These are phyloP conservation scores for Ambrosia hybrid DNA, from an alignment of 140 eudicot species.

Conservation along the genomic window DNA sequence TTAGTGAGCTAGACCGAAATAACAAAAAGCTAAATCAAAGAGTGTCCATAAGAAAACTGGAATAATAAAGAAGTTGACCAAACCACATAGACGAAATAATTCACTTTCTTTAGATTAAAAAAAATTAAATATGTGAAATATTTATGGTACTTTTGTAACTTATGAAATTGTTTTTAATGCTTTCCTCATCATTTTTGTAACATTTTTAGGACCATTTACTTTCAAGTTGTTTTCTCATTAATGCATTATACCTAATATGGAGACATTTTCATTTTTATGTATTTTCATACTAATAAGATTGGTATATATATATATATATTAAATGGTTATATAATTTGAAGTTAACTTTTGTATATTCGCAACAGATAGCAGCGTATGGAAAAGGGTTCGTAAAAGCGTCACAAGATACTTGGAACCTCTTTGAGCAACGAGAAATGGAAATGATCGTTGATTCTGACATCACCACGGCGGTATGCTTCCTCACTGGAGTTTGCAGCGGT, in stretches of 20 bases:
- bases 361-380: slow-evolving; percentile 93
- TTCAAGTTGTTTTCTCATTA: neutral
- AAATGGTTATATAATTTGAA: neutral
- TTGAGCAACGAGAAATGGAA: slow-evolving; percentile 66
- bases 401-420: slow-evolving; percentile 92
- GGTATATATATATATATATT: neutral
- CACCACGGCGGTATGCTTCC: slow-evolving; percentile 75
- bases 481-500: slow-evolving; percentile 89
- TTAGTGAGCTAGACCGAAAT: no score
- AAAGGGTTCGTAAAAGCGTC: slow-evolving; percentile 86
- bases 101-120: no score
- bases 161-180: neutral
- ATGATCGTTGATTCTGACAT: slow-evolving; percentile 81
- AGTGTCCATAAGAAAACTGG: no score
- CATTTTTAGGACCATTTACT: slow-evolving; percentile 7
- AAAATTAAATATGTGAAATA: neutral
- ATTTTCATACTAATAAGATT: neutral
- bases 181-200: neutral
- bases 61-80: no score
- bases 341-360: neutral
- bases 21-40: no score
- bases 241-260: neutral
- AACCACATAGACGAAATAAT: no score
- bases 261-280: neutral
- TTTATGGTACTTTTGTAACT: neutral